Conservation (phyloP, 495 filamentous ascomycete species). For the Xanthoparmelia taractica region DNA sequence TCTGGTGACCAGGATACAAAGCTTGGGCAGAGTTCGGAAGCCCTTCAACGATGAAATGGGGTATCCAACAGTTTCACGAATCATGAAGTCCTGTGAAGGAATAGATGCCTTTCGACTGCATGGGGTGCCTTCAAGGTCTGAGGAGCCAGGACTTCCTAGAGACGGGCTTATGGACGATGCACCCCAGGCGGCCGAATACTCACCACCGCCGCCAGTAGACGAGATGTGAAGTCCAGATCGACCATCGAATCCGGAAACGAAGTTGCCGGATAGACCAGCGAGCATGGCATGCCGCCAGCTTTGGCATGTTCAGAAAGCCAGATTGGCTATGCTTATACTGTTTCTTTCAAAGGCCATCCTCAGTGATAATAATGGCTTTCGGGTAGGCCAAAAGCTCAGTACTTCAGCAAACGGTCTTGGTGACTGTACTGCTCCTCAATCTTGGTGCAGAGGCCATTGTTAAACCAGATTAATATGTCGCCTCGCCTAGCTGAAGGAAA, state of each 20-base stretch:
- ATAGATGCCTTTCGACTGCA: background rate
- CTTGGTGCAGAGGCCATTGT: background rate
- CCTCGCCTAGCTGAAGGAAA: background rate
- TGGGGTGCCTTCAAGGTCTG: background rate
- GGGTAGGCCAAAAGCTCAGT: background rate
- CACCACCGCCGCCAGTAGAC: background rate
- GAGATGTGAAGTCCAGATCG: background rate
- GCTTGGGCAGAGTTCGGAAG: background rate
- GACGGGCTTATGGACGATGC: background rate
- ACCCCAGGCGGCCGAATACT: background rate
- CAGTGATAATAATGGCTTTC: constrained; percentile 6
- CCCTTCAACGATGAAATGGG: background rate
- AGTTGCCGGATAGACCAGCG: constrained; percentile 31
- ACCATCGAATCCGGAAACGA: constrained; percentile 3
- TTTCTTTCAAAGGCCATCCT: constrained; percentile 1
- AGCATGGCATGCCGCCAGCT: constrained; percentile 27
- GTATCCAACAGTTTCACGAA: background rate
- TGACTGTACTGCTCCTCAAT: background rate
- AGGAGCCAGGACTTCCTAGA: background rate
- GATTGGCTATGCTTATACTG: constrained; percentile 7
- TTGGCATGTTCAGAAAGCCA: constrained; percentile 13
- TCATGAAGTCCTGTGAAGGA: background rate
- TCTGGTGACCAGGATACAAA: background rate
- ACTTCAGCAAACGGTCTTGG: background rate
- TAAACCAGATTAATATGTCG: background rate